Evolutionary conservation across 2,329 filamentous ascomycete species (phyloP).

Genomic region (Monilinia aucupariae): DNA sequence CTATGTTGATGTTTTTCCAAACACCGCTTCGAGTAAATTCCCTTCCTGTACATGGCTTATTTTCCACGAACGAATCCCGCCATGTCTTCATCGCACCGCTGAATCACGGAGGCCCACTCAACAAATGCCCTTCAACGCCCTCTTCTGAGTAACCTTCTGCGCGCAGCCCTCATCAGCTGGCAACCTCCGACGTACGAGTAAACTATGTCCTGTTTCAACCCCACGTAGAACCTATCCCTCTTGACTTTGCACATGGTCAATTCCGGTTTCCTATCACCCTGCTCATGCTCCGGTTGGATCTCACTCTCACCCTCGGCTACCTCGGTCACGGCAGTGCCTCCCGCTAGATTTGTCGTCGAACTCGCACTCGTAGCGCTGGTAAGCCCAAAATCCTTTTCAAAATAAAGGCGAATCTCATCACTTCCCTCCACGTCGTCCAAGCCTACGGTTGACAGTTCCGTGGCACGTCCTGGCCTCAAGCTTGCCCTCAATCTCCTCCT

Average conservation of each 20-base stretch:
- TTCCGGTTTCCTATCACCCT: constrained; percentile 19
- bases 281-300: background rate
- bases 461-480: constrained; percentile 33
- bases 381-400: constrained; percentile 28
- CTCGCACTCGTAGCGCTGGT: background rate
- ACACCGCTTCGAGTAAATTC: background rate
- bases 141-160: constrained; percentile 22
- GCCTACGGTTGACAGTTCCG: constrained; percentile 24
- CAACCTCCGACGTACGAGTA: constrained; percentile 24
- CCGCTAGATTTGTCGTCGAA: background rate
- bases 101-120: background rate
- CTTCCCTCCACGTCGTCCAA: constrained; percentile 13
- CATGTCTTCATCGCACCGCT: background rate
- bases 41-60: background rate
- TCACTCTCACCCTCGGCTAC: constrained; percentile 11
- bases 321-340: background rate
- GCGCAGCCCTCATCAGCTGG: constrained; percentile 7
- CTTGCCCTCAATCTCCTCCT: constrained; percentile 31
- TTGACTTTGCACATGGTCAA: constrained; percentile 31
- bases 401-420: constrained; percentile 21
- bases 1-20: background rate
- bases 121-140: background rate
- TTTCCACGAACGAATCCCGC: background rate
- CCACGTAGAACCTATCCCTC: constrained; percentile 26
- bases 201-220: constrained; percentile 13